A percentile compares a stretch with the other conserved stretches of the same genome.
Conservation (phyloP, 2,329 filamentous ascomycete species). For the Neonectria sp. region DNA sequence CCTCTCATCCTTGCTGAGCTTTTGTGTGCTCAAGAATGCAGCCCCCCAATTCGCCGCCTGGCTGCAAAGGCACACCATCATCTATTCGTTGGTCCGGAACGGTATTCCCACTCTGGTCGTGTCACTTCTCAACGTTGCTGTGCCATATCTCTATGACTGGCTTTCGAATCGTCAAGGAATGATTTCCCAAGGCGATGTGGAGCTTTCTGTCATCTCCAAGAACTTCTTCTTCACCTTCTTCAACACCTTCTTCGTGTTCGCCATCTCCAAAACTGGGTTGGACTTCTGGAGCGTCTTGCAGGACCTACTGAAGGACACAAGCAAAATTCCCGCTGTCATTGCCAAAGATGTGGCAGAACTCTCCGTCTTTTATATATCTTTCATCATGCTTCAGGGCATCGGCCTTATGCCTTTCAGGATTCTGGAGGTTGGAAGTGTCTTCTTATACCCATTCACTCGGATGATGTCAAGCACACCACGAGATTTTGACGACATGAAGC, state of each 20-base stretch:
- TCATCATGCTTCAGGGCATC: constrained; percentile 94
- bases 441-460: constrained; percentile 84
- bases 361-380: constrained; percentile 90
- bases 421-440: constrained; percentile 88
- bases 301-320: constrained; percentile 84
- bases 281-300: constrained; percentile 81
- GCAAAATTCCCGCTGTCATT: constrained; percentile 81
- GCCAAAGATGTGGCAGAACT: constrained; percentile 82
- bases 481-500: constrained; percentile 86
- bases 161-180: constrained; percentile 93
- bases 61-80: constrained; percentile 77
- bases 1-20: constrained; percentile 84
- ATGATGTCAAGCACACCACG: constrained; percentile 89
- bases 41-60: constrained; percentile 78
- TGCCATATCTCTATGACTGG: constrained; percentile 96
- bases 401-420: constrained; percentile 94
- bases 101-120: constrained; percentile 89
- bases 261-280: constrained; percentile 86
- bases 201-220: constrained; percentile 95
- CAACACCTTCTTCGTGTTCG: constrained; percentile 97
- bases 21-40: constrained; percentile 83
- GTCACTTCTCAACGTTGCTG: constrained; percentile 88
- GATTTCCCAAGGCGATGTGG: constrained; percentile 94
- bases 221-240: constrained; percentile 99
- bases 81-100: constrained; percentile 85